Conservation (phyloP, 169 alveolate species). For the Perkinsus marinus region DNA sequence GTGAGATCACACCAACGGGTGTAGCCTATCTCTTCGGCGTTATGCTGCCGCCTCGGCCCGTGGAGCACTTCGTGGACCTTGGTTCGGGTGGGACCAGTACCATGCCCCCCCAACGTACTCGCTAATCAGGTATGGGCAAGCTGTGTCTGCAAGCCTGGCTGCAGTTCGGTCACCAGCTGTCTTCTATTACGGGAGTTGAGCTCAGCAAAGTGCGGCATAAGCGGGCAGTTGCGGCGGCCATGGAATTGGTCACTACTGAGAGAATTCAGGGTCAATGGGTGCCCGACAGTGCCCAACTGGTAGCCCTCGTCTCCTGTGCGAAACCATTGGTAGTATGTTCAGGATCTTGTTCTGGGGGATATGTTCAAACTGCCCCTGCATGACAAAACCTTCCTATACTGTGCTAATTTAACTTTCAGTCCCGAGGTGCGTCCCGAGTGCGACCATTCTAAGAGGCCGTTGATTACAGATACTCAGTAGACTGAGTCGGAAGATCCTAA, state of each 20-base stretch:
- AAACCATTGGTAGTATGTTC: background rate
- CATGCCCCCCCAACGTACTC: background rate
- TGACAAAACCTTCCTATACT: background rate
- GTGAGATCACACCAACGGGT: background rate
- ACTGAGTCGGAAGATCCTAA: background rate
- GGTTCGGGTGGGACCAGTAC: background rate
- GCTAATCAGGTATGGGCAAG: background rate
- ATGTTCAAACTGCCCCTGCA: background rate
- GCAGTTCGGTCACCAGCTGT: background rate
- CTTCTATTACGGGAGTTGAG: background rate
- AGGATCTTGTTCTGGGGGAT: background rate
- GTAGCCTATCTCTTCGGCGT: background rate
- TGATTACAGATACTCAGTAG: background rate
- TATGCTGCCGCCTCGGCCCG: background rate
- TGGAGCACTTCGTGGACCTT: background rate
- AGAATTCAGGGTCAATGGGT: background rate
- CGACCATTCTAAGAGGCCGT: background rate
- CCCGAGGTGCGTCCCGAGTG: background rate
- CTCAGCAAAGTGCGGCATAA: background rate
- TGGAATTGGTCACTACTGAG: background rate
- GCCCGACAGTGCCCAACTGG: background rate
- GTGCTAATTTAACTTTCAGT: background rate
- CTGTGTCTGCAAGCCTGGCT: background rate
- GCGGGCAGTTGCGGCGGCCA: background rate
- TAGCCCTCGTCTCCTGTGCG: background rate